Conservation (phyloP, 345 rosid genomes). For the Acer campestre region DNA sequence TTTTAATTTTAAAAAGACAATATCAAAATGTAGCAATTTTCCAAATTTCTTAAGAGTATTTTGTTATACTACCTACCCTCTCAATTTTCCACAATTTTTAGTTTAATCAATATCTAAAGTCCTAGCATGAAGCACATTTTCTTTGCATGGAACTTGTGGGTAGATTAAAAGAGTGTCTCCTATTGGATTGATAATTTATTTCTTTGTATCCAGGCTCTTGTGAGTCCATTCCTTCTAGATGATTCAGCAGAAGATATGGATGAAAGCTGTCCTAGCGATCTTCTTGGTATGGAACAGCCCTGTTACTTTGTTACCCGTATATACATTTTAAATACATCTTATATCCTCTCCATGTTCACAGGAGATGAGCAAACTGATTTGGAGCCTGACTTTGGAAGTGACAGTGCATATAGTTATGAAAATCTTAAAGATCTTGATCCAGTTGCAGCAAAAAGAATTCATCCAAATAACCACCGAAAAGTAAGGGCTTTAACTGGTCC, state of each 20-base stretch:
- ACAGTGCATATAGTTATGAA: slow-evolving; percentile 45
- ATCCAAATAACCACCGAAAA: slow-evolving; percentile 87
- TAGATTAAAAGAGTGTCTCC: background rate
- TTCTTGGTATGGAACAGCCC: slow-evolving; percentile 45
- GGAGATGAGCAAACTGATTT: slow-evolving; percentile 41
- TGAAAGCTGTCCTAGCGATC: slow-evolving; percentile 29
- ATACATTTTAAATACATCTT: background rate
- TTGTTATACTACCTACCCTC: background rate
- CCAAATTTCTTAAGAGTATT: background rate
- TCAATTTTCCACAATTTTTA: background rate
- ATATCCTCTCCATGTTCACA: slow-evolving; percentile 12
- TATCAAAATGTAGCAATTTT: background rate
- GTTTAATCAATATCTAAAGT: background rate
- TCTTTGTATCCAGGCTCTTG: slow-evolving; percentile 60
- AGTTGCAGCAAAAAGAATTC: slow-evolving; percentile 84
- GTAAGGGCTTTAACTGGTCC: slow-evolving; percentile 32
- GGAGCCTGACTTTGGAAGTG: slow-evolving; percentile 32
- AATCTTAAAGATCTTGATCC: slow-evolving; percentile 83
- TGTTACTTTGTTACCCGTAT: slow-evolving; percentile 16
- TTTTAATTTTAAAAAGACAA: background rate
- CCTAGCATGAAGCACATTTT: background rate
- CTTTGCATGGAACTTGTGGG: background rate
- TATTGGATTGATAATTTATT: background rate
- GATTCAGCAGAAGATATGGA: slow-evolving; percentile 50
- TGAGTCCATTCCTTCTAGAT: slow-evolving; percentile 79